A percentile compares a stretch with the other conserved stretches of the same genome.
Conservation (phyloP, 2,329 filamentous ascomycete genomes). For the Fusarium sp. region DNA sequence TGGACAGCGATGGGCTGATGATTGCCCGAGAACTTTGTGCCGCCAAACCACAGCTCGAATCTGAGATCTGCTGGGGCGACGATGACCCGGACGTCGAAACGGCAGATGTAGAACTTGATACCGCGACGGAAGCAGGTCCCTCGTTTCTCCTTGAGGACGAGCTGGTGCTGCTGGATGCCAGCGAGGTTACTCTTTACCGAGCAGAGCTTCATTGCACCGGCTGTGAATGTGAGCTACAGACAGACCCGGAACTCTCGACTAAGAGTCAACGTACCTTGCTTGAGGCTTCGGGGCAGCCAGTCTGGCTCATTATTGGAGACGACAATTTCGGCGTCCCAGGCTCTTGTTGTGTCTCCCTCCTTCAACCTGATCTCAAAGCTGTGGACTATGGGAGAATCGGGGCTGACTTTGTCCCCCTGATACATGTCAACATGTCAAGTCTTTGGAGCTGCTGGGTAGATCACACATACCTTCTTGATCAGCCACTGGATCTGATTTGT, state of each 20-base stretch:
- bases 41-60: slow-evolving; percentile 56
- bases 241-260: neutral
- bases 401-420: slow-evolving; percentile 55
- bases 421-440: neutral
- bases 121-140: slow-evolving; percentile 50
- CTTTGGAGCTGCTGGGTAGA: neutral
- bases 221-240: slow-evolving; percentile 33
- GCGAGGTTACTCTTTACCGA: slow-evolving; percentile 55
- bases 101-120: slow-evolving; percentile 55
- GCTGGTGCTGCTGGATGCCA: slow-evolving; percentile 53
- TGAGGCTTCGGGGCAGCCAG: slow-evolving; percentile 52
- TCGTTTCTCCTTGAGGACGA: slow-evolving; percentile 53
- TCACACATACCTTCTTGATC: slow-evolving; percentile 31
- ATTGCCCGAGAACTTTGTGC: slow-evolving; percentile 34
- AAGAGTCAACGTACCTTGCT: slow-evolving; percentile 46
- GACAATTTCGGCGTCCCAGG: slow-evolving; percentile 55
- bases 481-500: slow-evolving; percentile 43
- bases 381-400: slow-evolving; percentile 49
- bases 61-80: slow-evolving; percentile 66
- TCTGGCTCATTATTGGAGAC: slow-evolving; percentile 54
- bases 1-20: slow-evolving; percentile 37
- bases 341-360: slow-evolving; percentile 48
- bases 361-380: slow-evolving; percentile 51
- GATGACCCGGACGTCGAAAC: slow-evolving; percentile 65
- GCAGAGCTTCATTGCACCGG: slow-evolving; percentile 54